Evolutionary conservation across 2,329 filamentous ascomycete genomes (phyloP).

Genomic region (Davidsoniella neocaledoniae): DNA sequence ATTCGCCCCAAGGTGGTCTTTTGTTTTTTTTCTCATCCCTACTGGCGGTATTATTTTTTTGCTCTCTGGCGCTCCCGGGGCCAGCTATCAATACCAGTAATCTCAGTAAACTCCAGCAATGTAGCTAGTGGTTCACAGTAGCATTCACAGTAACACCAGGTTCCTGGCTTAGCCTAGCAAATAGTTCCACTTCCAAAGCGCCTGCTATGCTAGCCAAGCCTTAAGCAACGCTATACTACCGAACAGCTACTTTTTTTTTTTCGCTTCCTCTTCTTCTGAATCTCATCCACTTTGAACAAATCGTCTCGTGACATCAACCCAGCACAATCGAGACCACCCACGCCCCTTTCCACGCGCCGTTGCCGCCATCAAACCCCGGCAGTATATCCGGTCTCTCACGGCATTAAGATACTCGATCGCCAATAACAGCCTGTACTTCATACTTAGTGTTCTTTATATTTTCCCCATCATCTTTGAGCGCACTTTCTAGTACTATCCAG

Average conservation of each 20-base stretch:
- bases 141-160: too few species aligned
- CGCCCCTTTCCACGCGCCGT: slow-evolving; percentile 3
- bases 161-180: too few species aligned
- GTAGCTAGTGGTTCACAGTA: too few species aligned
- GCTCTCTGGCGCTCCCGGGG: too few species aligned
- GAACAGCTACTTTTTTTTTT: not conserved
- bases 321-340: not conserved
- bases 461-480: not conserved
- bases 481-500: not conserved
- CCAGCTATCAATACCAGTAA: too few species aligned
- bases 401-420: slow-evolving; percentile 11
- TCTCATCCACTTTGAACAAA: not conserved
- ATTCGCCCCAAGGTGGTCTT: too few species aligned
- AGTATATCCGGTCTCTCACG: slow-evolving; percentile 9
- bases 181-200: too few species aligned
- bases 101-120: too few species aligned
- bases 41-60: too few species aligned
- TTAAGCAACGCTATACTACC: too few species aligned
- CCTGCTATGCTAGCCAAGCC: too few species aligned
- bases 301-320: slow-evolving; percentile 6
- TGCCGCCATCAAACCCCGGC: not conserved
- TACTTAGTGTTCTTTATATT: not conserved
- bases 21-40: too few species aligned
- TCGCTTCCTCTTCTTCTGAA: slow-evolving; percentile 1
- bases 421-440: slow-evolving; percentile 1